These are phyloP conservation scores for Colletotrichum euphorbiae DNA, from an alignment of 2,329 filamentous ascomycete species.

Conservation along the genomic window DNA sequence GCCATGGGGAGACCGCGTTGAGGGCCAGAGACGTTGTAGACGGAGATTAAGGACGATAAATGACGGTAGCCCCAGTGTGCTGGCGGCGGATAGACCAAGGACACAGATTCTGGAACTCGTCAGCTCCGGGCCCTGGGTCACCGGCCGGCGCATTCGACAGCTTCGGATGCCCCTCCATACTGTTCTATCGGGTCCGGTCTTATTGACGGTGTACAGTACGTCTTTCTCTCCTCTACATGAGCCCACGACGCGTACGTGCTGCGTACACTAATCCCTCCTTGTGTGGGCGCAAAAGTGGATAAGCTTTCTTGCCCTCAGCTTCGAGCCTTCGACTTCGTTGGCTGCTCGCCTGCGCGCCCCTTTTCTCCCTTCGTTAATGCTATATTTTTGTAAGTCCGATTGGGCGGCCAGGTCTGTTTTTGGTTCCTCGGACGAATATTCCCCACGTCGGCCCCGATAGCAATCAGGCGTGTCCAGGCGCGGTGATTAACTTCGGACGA, in stretches of 20 bases:
- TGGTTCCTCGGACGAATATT: constrained; percentile 6
- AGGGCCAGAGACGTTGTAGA: background rate
- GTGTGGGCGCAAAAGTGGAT: constrained; percentile 2
- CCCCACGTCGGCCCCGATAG: constrained; percentile 14
- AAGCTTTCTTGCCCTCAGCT: background rate
- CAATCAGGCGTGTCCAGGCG: constrained; percentile 7
- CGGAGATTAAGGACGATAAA: constrained; percentile 23
- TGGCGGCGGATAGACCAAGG: background rate
- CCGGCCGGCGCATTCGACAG: no score
- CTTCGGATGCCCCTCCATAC: background rate
- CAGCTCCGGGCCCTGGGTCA: background rate
- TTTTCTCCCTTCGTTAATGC: background rate
- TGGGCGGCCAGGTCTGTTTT: constrained; percentile 10
- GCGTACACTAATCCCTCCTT: background rate
- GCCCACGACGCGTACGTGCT: background rate
- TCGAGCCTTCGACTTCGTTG: no score
- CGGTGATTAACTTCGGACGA: constrained; percentile 36
- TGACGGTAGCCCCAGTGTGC: constrained; percentile 18
- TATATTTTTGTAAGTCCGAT: constrained; percentile 31
- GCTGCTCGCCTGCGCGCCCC: background rate
- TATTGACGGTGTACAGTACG: background rate
- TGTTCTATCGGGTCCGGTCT: constrained; percentile 1
- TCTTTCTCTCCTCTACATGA: no score
- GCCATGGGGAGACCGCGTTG: background rate
- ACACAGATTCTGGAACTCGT: background rate